phyloP scores from a whole-genome alignment of 352 stramenopile genomes.

The Phytopythium helicoides region DNA sequence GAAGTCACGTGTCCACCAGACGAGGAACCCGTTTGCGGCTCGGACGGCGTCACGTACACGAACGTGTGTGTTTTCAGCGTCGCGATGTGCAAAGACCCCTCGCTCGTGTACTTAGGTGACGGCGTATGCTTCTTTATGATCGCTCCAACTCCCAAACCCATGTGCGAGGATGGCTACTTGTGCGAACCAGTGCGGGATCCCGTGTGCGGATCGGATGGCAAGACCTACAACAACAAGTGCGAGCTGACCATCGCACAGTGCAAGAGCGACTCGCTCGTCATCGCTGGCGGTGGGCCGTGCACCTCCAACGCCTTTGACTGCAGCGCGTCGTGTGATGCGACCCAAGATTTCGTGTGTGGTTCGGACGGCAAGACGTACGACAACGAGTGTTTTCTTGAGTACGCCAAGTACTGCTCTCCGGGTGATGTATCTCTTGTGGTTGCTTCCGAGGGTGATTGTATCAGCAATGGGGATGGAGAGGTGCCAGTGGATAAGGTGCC shows the following conservation, averaged over 20 bases:
- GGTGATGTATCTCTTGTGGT: constrained; percentile 20
- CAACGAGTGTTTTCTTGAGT: constrained; percentile 49
- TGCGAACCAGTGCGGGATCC: constrained; percentile 29
- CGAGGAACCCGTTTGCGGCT: constrained; percentile 27
- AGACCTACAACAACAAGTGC: constrained; percentile 55
- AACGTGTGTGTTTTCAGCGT: constrained; percentile 31
- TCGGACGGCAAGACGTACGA: constrained; percentile 15
- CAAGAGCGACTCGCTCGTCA: constrained; percentile 15
- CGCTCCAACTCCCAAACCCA: too few species aligned
- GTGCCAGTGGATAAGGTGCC: constrained; percentile 12
- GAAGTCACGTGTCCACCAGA: too few species aligned
- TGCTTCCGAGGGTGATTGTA: constrained; percentile 8
- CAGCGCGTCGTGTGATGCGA: too few species aligned
- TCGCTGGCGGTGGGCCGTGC: too few species aligned
- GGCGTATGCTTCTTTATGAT: constrained; percentile 13
- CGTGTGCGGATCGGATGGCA: constrained; percentile 35
- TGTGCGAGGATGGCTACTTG: constrained; percentile 3
- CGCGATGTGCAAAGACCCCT: constrained; percentile 17
- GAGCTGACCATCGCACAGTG: constrained; percentile 38
- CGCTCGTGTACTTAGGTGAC: constrained; percentile 8
- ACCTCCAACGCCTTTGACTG: constrained; percentile 2
- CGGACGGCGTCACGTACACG: constrained; percentile 35
- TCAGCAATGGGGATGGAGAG: too few species aligned
- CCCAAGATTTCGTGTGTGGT: constrained; percentile 27
- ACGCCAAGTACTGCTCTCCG: constrained; percentile 24